These are phyloP conservation scores for Bjerkandera adusta DNA, from an alignment of 1,284 basidiomycete species.

Conservation along the genomic window DNA sequence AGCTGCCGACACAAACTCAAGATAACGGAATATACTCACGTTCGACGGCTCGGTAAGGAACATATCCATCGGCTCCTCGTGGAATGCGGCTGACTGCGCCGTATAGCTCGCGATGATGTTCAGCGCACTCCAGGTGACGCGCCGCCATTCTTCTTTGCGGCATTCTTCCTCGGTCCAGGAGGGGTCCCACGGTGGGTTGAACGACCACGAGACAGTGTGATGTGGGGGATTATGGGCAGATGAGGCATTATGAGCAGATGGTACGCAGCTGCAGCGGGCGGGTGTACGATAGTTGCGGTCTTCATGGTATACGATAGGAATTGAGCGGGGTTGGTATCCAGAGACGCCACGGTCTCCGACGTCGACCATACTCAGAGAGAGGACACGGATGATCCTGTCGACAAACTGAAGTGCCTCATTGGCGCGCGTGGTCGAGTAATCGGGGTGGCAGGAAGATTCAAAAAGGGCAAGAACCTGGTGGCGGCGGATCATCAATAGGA, in stretches of 20 bases:
- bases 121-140: slow-evolving; percentile 73
- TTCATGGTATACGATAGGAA: slow-evolving; percentile 42
- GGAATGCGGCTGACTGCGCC: slow-evolving; percentile 63
- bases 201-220: slow-evolving; percentile 43
- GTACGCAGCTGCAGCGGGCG: slow-evolving; percentile 48
- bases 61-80: slow-evolving; percentile 52
- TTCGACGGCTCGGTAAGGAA: slow-evolving; percentile 61
- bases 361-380: slow-evolving; percentile 58
- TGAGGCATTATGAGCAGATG: slow-evolving; percentile 31
- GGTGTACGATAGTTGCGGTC: slow-evolving; percentile 27
- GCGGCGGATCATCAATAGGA: neutral
- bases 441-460: slow-evolving; percentile 70
- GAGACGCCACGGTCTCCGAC: slow-evolving; percentile 50
- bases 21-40: slow-evolving; percentile 39
- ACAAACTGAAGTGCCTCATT: slow-evolving; percentile 51
- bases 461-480: slow-evolving; percentile 68
- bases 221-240: slow-evolving; percentile 32
- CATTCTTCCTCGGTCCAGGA: slow-evolving; percentile 52
- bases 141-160: slow-evolving; percentile 63
- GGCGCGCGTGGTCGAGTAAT: slow-evolving; percentile 54
- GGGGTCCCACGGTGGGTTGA: slow-evolving; percentile 59
- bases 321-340: slow-evolving; percentile 44
- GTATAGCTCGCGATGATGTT: slow-evolving; percentile 63
- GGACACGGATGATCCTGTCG: slow-evolving; percentile 57
- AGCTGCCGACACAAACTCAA: slow-evolving; percentile 12